A percentile compares a stretch with the other conserved stretches of the same genome.
Evolutionary conservation across 257 asterid genomes (phyloP).

Genomic region (Solanum medicagineum): DNA sequence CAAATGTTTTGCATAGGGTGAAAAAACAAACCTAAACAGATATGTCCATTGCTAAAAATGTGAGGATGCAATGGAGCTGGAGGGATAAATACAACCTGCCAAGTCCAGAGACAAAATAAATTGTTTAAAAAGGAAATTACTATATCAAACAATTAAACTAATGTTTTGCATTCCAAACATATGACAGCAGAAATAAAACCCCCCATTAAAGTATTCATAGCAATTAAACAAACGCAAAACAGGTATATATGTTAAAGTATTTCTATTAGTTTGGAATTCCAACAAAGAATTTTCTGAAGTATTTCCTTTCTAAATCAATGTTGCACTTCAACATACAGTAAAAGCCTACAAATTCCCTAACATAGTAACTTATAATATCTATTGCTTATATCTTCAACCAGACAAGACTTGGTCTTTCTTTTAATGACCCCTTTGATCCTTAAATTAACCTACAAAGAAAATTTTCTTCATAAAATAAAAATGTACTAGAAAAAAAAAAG

Average conservation of each 20-base stretch:
- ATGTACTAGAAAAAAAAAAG: no score
- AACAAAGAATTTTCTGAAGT: not conserved
- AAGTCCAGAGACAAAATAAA: not conserved
- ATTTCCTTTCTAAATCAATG: not conserved
- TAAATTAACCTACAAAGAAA: not conserved
- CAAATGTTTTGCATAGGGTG: not conserved
- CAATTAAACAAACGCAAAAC: not conserved
- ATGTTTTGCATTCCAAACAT: not conserved
- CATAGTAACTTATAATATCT: not conserved
- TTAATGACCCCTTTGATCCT: not conserved
- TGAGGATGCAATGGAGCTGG: conserved; percentile 93
- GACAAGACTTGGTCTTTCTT: not conserved
- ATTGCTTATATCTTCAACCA: not conserved
- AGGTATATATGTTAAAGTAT: not conserved
- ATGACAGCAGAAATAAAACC: not conserved
- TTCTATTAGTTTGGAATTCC: not conserved
- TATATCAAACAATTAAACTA: not conserved
- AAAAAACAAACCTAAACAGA: conserved; percentile 63
- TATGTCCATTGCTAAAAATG: conserved; percentile 92
- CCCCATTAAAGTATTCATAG: not conserved
- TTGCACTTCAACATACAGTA: not conserved
- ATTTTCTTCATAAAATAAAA: not conserved
- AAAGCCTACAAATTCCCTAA: not conserved
- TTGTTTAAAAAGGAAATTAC: not conserved
- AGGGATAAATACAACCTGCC: conserved; percentile 62